Evolutionary conservation across 2,329 filamentous ascomycete genomes (phyloP), one percentile per base, ranked within the genome.

Genomic region (Colletotrichum costaricense): DNA sequence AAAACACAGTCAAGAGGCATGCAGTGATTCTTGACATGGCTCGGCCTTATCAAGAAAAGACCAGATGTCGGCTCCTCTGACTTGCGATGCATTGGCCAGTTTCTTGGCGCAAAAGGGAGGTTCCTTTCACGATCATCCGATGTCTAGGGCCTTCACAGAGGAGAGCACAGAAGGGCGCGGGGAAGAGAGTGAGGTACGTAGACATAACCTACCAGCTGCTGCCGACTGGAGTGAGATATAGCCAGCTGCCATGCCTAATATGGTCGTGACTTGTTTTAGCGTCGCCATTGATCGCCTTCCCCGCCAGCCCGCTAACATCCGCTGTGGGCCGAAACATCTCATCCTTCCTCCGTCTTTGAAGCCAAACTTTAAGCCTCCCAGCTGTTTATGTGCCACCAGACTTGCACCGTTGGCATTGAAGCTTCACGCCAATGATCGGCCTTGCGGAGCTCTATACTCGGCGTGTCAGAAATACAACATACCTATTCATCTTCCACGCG

Each of bases 241-340:
- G 19, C 42, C 42, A 42, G 38, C 38, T 42, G 38, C 8, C 1
- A 12, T 8, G n/a, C n/a, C 19, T 14, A 12, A 12, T 8, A 0
- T 12, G 5, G 24, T 8, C 8, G 19, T 19, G 9, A 5, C 24
- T 33, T 6, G 12, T 56, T 63, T 30, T 33, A 63, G 57, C 30
- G 30, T 12, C 58, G 49, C 11, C 58, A 65, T 26, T 24, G 38
- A 55, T 55, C 1, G 2, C 46, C 6, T 19, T n/a, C 63, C 46
- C 63, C 63, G 55, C 58, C 54, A 19, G 52, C 46, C 68, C 68
- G 46, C 66, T 62, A 22, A 59, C 24, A 5, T 12, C 62, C 33
- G 55, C 33, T 55, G 42, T 60, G 67, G 67, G 60, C 24, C 58
- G 35, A 57, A 56, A 56, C 26, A 28, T 26, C 14, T n/a, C 5